Conservation (phyloP, 2,329 filamentous ascomycete species). For the Talaromyces rugulosus region DNA sequence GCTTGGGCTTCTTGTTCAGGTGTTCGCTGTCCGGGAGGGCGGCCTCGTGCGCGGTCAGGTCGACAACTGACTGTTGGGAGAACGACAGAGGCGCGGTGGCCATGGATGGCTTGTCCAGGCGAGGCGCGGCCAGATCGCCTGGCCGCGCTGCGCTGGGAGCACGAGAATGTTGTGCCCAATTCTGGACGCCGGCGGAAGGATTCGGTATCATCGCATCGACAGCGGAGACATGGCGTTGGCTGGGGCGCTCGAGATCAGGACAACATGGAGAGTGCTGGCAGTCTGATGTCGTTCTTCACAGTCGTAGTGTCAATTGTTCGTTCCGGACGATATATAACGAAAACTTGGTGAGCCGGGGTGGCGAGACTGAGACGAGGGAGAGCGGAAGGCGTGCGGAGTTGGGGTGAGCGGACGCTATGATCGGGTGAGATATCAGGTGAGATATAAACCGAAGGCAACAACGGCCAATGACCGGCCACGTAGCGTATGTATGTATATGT, state of each 20-base stretch:
- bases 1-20: slow-evolving; percentile 31
- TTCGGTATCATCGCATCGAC: slow-evolving; percentile 39
- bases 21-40: slow-evolving; percentile 31
- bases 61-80: slow-evolving; percentile 31
- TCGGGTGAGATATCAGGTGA: not conserved
- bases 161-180: slow-evolving; percentile 33
- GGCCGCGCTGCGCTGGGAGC: slow-evolving; percentile 23
- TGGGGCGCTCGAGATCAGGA: slow-evolving; percentile 13
- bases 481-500: not conserved
- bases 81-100: slow-evolving; percentile 20
- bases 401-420: not conserved
- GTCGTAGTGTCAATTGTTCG: not conserved
- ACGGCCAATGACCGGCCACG: not conserved
- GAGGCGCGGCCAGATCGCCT: slow-evolving; percentile 20
- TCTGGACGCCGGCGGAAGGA: slow-evolving; percentile 37
- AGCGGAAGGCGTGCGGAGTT: not conserved
- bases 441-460: not conserved
- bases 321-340: not conserved
- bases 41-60: slow-evolving; percentile 28
- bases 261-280: not conserved
- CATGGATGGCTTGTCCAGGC: slow-evolving; percentile 25
- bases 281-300: not conserved
- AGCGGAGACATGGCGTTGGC: slow-evolving; percentile 35
- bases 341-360: too few relatives aligned
- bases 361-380: not conserved